Conservation (phyloP, 352 stramenopile species). For the Phytophthora nicotianae region DNA sequence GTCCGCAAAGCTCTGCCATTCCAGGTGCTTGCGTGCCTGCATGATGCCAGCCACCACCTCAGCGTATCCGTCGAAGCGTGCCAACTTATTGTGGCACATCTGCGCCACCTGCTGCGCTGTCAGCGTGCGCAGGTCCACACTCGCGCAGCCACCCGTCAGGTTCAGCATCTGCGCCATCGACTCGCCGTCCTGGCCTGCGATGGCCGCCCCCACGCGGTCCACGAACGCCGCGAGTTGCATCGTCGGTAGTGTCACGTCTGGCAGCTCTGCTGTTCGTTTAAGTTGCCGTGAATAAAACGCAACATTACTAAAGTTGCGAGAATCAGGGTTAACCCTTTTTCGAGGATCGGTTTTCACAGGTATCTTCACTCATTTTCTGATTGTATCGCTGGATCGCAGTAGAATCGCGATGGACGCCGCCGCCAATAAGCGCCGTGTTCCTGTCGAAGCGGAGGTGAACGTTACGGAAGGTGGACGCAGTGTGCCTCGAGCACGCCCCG, state of each 20-base stretch:
- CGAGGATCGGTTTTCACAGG: conserved; percentile 1
- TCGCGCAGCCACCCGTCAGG: conserved; percentile 35
- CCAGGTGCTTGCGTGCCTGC: conserved; percentile 66
- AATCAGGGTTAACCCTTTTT: background rate
- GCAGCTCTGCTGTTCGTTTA: background rate
- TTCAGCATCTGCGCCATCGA: conserved; percentile 62
- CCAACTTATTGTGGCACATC: conserved; percentile 59
- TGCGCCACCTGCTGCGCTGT: conserved; percentile 57
- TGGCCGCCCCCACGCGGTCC: conserved; percentile 59
- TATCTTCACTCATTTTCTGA: background rate
- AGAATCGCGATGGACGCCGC: conserved; percentile 27
- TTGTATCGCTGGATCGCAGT: conserved; percentile 5
- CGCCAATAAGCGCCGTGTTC: conserved; percentile 36
- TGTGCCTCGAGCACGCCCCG: conserved; percentile 7
- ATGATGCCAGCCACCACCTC: conserved; percentile 72
- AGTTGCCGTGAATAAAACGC: conserved; percentile 1
- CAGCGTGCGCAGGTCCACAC: conserved; percentile 52
- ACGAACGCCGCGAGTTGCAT: conserved; percentile 73
- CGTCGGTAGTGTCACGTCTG: background rate
- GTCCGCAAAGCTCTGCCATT: conserved; percentile 46
- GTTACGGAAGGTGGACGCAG: conserved; percentile 15
- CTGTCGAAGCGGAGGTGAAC: conserved; percentile 26
- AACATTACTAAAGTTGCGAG: background rate
- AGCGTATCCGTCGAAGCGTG: conserved; percentile 53
- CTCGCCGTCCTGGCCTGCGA: conserved; percentile 53